Evolutionary conservation across 345 rosid genomes (phyloP).

Genomic region (Salix koriyanagi): DNA sequence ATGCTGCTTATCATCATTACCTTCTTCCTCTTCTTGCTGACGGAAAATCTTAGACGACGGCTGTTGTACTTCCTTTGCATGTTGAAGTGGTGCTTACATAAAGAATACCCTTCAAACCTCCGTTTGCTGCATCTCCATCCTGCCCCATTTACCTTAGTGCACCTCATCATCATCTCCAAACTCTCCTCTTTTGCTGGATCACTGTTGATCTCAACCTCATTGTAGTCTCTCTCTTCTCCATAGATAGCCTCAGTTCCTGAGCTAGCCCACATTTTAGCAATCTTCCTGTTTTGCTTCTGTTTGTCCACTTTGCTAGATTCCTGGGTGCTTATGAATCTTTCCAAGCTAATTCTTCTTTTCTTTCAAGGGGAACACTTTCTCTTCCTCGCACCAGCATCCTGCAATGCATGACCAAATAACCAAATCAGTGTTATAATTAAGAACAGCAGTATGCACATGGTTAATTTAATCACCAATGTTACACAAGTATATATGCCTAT

Average conservation of each 20-base stretch:
- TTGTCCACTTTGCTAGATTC: background rate
- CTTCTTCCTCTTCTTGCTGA: background rate
- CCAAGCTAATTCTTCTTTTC: slow-evolving; percentile 7
- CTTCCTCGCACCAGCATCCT: slow-evolving; percentile 13
- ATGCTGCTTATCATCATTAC: slow-evolving; percentile 1
- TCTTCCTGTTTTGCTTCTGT: background rate
- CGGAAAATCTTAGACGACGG: background rate
- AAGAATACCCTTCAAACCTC: background rate
- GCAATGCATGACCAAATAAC: background rate
- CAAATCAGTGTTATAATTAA: background rate
- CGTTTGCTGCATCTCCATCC: slow-evolving; percentile 10
- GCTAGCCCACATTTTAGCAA: background rate
- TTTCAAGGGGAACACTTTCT: slow-evolving; percentile 7
- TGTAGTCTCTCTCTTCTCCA: background rate
- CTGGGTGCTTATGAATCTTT: background rate
- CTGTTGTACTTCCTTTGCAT: background rate
- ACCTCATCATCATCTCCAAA: background rate
- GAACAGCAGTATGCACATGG: no score
- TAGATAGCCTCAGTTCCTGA: background rate
- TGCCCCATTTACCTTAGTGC: background rate
- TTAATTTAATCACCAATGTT: no score
- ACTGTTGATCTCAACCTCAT: background rate
- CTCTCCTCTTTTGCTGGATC: background rate
- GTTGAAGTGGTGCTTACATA: background rate
- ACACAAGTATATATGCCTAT: no score